Evolutionary conservation across 371 early-diverging fungal species (phyloP), one percentile per base, ranked within the genome.

Genomic region (Rhizopus sp.): DNA sequence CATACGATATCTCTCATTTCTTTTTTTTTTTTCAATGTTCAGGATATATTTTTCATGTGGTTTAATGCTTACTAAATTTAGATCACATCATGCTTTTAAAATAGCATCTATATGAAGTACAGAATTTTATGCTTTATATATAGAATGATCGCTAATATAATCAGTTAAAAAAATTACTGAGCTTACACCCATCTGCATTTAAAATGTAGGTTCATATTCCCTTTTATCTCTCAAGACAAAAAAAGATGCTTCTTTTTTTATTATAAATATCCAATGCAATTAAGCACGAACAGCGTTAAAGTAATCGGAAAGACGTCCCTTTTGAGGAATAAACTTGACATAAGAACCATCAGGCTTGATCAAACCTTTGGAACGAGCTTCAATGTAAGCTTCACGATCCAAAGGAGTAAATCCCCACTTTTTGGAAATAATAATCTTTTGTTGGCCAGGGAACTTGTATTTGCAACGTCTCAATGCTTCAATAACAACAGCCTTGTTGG

Each of bases 371-470:
- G 84, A 80, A 61, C 96, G 90, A 50, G 82, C 86, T 53, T 77
- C 89, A 60, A 92, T 81, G 74, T 95, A 93, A 66, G 99, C 97
- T 68, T 93, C 96, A 65, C 95, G 94, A 42, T 88, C 75, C 60
- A 99, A 83, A 80, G 95, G 93, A 86, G 99, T 99, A 91, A 99
- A 99, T 67, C 99, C 99, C 97, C 97, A 98, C 88, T 98, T 99
- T 88, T 97, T 94, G 83, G 98, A 97, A 72, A 98, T 84, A 65
- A 97, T 88, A 73, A 99, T 96, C 90, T 95, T 93, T 78, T 99
- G 99, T 71, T 97, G 94, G 70, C 99, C 99, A 57, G 99, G 97
- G 88, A 99, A 99, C 92, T 99, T 99, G 93, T 99, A 97, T 93
- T 82, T 78, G 62, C 72, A 79, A 77, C 99, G 96, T 69, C 99